A percentile compares a stretch with the other conserved stretches of the same genome.
Conservation (phyloP, 169 alveolate genomes). For the Plasmodium chabaudi region DNA sequence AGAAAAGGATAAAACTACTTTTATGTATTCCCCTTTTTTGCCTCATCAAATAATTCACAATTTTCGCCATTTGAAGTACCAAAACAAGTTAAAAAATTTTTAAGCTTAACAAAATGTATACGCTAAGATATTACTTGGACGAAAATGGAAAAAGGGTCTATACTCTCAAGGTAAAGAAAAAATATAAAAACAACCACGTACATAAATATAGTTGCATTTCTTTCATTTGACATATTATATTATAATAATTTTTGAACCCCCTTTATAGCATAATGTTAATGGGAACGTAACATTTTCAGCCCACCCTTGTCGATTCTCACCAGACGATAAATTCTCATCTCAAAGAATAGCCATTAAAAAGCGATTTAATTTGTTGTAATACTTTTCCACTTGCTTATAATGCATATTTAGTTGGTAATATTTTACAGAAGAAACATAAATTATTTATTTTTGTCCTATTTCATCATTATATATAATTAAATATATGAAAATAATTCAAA, state of each 20-base stretch:
- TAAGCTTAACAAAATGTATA: slow-evolving; percentile 22
- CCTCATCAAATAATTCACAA: too few species aligned
- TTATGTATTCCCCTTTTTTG: too few species aligned
- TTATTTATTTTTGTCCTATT: too few species aligned
- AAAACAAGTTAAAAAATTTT: too few species aligned
- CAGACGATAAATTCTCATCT: slow-evolving; percentile 91
- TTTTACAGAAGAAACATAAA: too few species aligned
- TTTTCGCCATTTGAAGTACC: too few species aligned
- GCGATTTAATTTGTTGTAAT: slow-evolving; percentile 81
- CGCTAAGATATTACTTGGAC: slow-evolving; percentile 77
- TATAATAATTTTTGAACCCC: not conserved
- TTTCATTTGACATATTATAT: not conserved
- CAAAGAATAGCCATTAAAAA: slow-evolving; percentile 88
- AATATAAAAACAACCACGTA: not conserved
- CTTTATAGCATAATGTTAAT: slow-evolving; percentile 40
- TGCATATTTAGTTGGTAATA: too few species aligned
- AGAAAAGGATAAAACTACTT: too few species aligned
- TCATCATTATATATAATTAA: too few species aligned
- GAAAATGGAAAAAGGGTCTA: slow-evolving; percentile 82
- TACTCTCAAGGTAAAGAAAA: slow-evolving; percentile 76
- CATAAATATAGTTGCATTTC: too few species aligned
- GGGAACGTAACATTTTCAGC: slow-evolving; percentile 91
- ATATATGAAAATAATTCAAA: too few species aligned
- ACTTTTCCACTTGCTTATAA: too few species aligned
- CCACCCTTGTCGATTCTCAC: slow-evolving; percentile 95